Conservation (phyloP, 257 asterid genomes). For the Solanum etuberosum region DNA sequence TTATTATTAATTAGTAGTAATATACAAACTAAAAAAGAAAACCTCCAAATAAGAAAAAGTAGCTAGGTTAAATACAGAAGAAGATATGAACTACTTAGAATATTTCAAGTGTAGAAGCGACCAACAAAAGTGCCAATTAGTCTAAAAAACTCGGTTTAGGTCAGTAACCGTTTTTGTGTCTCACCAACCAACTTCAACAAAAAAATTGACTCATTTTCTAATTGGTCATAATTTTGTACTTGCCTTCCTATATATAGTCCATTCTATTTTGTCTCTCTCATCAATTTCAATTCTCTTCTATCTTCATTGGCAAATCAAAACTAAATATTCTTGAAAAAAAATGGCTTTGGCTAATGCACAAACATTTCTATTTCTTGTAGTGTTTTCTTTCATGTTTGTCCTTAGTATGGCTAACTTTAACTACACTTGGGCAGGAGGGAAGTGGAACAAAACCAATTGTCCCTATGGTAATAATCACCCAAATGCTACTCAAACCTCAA, state of each 20-base stretch:
- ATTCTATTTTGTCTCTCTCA: neutral
- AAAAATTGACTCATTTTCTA: neutral
- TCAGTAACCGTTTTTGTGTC: neutral
- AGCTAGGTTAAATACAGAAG: neutral
- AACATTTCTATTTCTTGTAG: neutral
- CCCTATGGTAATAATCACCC: slow-evolving; percentile 19
- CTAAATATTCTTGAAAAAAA: neutral
- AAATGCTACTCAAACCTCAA: slow-evolving; percentile 22
- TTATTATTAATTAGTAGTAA: no score
- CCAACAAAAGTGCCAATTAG: neutral
- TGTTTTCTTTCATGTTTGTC: slow-evolving; percentile 10
- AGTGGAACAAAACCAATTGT: slow-evolving; percentile 7
- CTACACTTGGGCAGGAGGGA: slow-evolving; percentile 20
- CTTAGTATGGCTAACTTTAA: slow-evolving; percentile 27
- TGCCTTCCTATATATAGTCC: slow-evolving; percentile 7
- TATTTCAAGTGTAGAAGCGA: neutral
- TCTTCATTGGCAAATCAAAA: neutral
- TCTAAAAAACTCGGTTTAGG: neutral
- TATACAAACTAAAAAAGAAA: neutral
- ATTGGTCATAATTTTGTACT: neutral
- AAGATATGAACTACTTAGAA: neutral
- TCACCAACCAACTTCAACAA: slow-evolving; percentile 1
- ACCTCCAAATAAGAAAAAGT: neutral
- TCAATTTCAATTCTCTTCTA: neutral
- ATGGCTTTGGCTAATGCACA: slow-evolving; percentile 15